A percentile compares a stretch with the other conserved stretches of the same genome.
These are phyloP conservation scores for Pseudomonodictys pantanalensis DNA, from an alignment of 495 filamentous ascomycete species.

Conservation along the genomic window DNA sequence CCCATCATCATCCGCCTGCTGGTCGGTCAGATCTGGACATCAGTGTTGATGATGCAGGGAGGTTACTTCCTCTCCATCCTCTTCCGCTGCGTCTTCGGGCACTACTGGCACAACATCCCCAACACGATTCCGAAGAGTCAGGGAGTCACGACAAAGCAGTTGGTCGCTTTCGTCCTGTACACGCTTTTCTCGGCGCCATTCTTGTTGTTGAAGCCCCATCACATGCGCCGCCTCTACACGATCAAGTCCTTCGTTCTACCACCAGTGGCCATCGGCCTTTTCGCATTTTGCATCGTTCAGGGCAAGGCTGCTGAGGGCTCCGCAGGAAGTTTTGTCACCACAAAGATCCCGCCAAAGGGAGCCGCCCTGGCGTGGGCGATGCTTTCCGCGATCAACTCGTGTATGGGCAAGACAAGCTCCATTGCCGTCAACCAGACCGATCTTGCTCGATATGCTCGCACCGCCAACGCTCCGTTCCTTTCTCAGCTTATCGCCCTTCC, in stretches of 20 bases:
- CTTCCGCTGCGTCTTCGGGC: slow-evolving; percentile 2
- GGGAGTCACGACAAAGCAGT: neutral
- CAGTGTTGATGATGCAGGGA: slow-evolving; percentile 2
- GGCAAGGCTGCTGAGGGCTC: neutral
- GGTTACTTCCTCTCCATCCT: slow-evolving; percentile 9
- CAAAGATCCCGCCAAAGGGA: neutral
- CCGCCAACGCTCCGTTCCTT: neutral
- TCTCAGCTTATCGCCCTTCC: neutral
- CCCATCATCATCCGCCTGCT: neutral
- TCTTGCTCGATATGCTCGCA: neutral
- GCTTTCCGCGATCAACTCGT: neutral
- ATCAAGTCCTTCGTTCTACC: slow-evolving; percentile 3
- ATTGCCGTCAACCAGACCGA: neutral
- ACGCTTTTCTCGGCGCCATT: neutral
- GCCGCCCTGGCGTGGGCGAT: neutral
- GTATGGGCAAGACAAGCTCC: neutral
- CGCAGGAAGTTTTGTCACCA: neutral
- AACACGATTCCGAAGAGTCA: neutral
- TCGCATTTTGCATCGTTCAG: slow-evolving; percentile 4
- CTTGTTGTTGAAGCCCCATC: neutral
- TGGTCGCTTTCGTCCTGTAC: slow-evolving; percentile 1
- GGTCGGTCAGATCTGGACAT: neutral
- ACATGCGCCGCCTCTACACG: slow-evolving; percentile 9
- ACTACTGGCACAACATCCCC: neutral
- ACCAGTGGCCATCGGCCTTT: neutral